phyloP scores from a whole-genome alignment of 2,329 filamentous ascomycete genomes.

The Tolypocladium tropicale region DNA sequence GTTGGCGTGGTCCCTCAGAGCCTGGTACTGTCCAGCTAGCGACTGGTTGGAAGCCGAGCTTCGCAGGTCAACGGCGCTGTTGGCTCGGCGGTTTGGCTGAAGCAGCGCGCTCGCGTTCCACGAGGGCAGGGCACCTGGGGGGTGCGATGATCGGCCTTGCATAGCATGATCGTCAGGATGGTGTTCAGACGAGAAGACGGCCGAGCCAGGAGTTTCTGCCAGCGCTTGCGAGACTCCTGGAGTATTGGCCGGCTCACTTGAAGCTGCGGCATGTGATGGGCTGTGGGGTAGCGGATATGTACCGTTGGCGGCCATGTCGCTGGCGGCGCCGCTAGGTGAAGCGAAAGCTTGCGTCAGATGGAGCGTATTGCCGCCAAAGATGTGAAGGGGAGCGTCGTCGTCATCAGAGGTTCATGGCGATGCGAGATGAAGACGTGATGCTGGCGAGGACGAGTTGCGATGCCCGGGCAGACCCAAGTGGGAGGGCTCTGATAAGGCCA shows the following conservation, averaged over 20 bases:
- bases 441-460: background rate
- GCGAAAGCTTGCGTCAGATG: background rate
- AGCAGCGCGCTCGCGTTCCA: constrained; percentile 33
- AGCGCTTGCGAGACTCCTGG: constrained; percentile 3
- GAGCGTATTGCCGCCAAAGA: background rate
- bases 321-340: background rate
- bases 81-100: constrained; percentile 24
- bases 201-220: background rate
- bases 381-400: background rate
- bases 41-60: constrained; percentile 14
- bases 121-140: constrained; percentile 16
- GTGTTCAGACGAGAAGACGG: background rate
- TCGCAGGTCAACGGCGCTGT: constrained; percentile 15
- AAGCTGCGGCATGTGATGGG: constrained; percentile 1
- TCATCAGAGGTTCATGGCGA: background rate
- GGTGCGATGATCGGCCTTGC: constrained; percentile 17
- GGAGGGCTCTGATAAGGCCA: background rate
- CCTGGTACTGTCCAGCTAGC: constrained; percentile 8
- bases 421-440: background rate
- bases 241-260: constrained; percentile 4
- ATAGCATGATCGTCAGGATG: constrained; percentile 3
- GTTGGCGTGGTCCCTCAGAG: constrained; percentile 11
- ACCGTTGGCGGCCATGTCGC: constrained; percentile 7
- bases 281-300: constrained; percentile 1
- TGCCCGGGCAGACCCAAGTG: background rate